Evolutionary conservation across 1,139 yeast species (phyloP).

Genomic region (Lodderomyces metapsilosis): DNA sequence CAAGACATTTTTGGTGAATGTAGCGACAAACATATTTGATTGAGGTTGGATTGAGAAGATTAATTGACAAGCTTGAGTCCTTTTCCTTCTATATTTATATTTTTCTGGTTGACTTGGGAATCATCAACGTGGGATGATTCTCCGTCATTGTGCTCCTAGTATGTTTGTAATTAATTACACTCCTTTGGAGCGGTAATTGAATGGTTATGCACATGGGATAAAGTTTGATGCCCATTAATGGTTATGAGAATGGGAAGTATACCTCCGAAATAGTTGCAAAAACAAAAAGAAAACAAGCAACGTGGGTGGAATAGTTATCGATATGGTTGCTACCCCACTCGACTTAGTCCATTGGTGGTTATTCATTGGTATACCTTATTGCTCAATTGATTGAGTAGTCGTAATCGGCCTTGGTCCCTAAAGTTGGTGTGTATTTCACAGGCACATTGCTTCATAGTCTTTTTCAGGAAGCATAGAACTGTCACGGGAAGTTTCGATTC

Average conservation of each 20-base stretch:
- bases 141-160: neutral
- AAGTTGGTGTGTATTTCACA: neutral
- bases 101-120: neutral
- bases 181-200: neutral
- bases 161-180: neutral
- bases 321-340: neutral
- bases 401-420: neutral
- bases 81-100: neutral
- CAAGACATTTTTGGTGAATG: conserved; percentile 5
- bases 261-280: neutral
- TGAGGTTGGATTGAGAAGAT: neutral
- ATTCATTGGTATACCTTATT: no score
- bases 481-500: no score
- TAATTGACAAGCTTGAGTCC: neutral
- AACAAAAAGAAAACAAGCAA: neutral
- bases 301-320: neutral
- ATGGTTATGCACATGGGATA: neutral
- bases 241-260: neutral
- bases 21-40: neutral
- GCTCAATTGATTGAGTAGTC: no score
- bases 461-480: no score
- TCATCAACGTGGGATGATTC: neutral
- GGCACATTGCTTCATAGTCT: no score
- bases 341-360: no score
- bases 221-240: neutral